Conservation (phyloP, 352 stramenopile species). For the Phytophthora constricta region DNA sequence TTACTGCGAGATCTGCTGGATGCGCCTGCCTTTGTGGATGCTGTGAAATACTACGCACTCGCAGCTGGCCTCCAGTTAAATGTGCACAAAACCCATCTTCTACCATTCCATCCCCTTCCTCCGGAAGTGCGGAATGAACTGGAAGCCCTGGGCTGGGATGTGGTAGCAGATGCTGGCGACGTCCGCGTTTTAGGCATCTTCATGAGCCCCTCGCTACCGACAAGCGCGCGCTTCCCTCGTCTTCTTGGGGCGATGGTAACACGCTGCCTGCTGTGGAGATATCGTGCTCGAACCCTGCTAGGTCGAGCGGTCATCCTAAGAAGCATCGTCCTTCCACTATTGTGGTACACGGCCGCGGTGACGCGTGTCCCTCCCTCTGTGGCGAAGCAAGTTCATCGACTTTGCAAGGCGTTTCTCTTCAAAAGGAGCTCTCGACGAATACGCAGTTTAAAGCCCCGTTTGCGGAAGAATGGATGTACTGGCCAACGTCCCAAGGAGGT, state of each 20-base stretch:
- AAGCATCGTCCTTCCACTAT: neutral
- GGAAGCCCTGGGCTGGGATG: neutral
- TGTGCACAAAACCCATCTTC: conserved; percentile 7
- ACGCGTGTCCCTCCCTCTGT: neutral
- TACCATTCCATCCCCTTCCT: conserved; percentile 5
- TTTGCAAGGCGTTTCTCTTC: conserved; percentile 17
- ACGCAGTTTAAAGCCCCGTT: neutral
- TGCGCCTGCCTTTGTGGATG: neutral
- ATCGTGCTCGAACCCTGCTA: neutral
- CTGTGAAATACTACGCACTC: neutral
- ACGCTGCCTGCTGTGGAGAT: neutral
- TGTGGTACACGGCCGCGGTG: conserved; percentile 22
- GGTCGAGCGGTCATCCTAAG: neutral
- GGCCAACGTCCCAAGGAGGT: conserved; percentile 9
- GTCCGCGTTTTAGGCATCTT: neutral
- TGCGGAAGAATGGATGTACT: conserved; percentile 9
- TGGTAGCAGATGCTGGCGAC: neutral
- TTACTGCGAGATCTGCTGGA: conserved; percentile 1
- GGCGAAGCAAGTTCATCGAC: neutral
- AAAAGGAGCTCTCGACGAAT: conserved; percentile 10
- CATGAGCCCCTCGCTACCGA: neutral
- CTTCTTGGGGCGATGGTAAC: neutral
- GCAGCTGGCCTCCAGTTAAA: conserved; percentile 12
- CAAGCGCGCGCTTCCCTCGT: neutral
- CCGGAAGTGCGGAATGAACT: neutral